Evolutionary conservation across 495 filamentous ascomycete genomes (phyloP).

Genomic region (Tricharina praecox): DNA sequence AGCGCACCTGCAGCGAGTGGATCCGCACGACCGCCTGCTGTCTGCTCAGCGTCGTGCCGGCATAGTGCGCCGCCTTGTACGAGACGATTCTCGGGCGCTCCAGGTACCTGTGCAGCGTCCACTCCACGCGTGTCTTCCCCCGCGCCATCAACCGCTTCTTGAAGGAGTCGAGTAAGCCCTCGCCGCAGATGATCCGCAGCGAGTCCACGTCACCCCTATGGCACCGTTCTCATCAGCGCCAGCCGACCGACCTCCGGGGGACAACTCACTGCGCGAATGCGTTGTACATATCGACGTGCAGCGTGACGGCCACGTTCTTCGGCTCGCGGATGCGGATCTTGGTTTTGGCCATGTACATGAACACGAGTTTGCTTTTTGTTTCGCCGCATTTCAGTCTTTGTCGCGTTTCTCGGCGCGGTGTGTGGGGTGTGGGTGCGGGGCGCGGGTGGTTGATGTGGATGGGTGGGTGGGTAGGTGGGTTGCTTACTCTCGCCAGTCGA

Average conservation of each 20-base stretch:
- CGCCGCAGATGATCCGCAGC: conserved; percentile 42
- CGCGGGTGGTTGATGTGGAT: too few species aligned
- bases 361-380: conserved; percentile 26
- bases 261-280: conserved; percentile 44
- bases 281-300: conserved; percentile 54
- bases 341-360: conserved; percentile 31
- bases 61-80: conserved; percentile 29
- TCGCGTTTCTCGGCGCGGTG: too few species aligned
- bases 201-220: conserved; percentile 40
- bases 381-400: background rate
- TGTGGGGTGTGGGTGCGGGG: too few species aligned
- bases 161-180: conserved; percentile 42
- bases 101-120: conserved; percentile 50
- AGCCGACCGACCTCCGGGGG: background rate
- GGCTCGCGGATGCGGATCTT: conserved; percentile 30
- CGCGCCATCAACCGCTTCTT: conserved; percentile 39
- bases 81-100: conserved; percentile 43
- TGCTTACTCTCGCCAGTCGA: conserved; percentile 32
- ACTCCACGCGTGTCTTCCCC: conserved; percentile 36
- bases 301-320: conserved; percentile 32
- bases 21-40: conserved; percentile 63
- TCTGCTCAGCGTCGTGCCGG: conserved; percentile 31
- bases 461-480: conserved; percentile 3
- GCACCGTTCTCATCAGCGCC: too few species aligned
- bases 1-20: conserved; percentile 40